Evolutionary conservation across 805 yeast genomes (phyloP).

Genomic region (Helenozyma rhizophorensis): DNA sequence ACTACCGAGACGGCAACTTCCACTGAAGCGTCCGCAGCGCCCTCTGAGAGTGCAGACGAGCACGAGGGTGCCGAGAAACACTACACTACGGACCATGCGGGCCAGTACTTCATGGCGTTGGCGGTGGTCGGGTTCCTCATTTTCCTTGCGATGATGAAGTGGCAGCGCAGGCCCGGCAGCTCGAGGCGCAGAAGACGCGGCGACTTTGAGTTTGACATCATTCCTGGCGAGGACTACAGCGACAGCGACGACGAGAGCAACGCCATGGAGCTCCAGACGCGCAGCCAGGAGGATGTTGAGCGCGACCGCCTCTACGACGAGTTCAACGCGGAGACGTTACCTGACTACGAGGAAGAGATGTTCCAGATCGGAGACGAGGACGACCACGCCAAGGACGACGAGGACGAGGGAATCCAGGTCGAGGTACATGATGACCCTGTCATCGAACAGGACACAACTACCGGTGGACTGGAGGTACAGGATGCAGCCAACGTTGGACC

Average conservation of each 20-base stretch:
- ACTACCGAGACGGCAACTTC: slow-evolving; percentile 5
- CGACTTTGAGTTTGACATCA: slow-evolving; percentile 72
- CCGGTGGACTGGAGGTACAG: no score
- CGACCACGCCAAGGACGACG: slow-evolving; percentile 5
- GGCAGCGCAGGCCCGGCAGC: slow-evolving; percentile 38
- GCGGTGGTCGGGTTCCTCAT: slow-evolving; percentile 55
- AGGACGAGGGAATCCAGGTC: not conserved
- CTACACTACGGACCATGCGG: slow-evolving; percentile 41
- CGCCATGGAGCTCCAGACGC: slow-evolving; percentile 28
- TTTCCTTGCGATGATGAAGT: slow-evolving; percentile 43
- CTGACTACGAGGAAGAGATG: slow-evolving; percentile 37
- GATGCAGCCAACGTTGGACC: no score
- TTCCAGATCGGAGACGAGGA: slow-evolving; percentile 39
- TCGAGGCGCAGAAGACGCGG: slow-evolving; percentile 54
- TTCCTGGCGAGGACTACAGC: slow-evolving; percentile 57
- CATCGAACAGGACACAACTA: no score
- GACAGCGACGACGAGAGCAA: slow-evolving; percentile 37
- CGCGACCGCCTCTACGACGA: slow-evolving; percentile 40
- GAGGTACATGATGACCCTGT: not conserved
- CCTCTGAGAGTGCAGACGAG: slow-evolving; percentile 24
- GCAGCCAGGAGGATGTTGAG: slow-evolving; percentile 28
- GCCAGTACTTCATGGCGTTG: slow-evolving; percentile 58
- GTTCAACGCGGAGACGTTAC: slow-evolving; percentile 34
- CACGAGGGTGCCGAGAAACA: slow-evolving; percentile 33
- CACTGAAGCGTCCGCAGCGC: slow-evolving; percentile 4